Evolutionary conservation across 768 basidiomycete genomes (phyloP), one percentile per base, ranked within the genome.

Genomic region (Hysterangium stoloniferum): DNA sequence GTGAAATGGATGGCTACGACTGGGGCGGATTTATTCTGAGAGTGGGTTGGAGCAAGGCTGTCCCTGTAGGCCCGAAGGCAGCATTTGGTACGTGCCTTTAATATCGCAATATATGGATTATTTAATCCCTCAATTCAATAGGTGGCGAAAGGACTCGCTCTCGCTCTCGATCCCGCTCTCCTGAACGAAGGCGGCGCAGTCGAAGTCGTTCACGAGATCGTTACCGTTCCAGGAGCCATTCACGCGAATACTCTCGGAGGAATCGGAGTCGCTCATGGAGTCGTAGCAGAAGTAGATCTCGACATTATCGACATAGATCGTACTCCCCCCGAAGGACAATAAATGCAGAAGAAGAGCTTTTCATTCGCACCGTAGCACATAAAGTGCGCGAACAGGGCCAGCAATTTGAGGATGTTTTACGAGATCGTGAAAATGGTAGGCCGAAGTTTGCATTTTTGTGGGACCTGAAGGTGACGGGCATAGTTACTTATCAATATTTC

Each of bases 41-140:
- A 12, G 90, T 94, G 4, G 92, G 92, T 12, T 99, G 95, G 94
- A 95, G 95, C 62, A 98, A 98, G 68, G 89, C 94, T 1, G 88
- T 98, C 5, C 86, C 92, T 13, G 71, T 96, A 38, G 90, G 86
- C 27, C 69, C 76, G 1, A 85, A 82, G 63, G 64, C 74, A 6
- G 54, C 74, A 83, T 97, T 89, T 70, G 80, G 95, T 96, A 54
- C 59, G 70, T 59, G 22, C 13, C 28, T 28, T 35, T 24, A 7
- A n/a, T 29, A 24, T 19, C 4, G 12, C 6, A 50, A n/a, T 20
- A 29, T 15, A 34, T 5, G 29, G 4, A 27, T 54, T 33, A 2
- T 25, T 8, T 20, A 41, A 25, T 52, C 24, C 1, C 17, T 11
- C 9, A 38, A 66, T 71, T 34, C 45, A 56, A 49, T 65, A 71